Conservation (phyloP, 2,329 filamentous ascomycete species). For the Biscogniauxia sp. region DNA sequence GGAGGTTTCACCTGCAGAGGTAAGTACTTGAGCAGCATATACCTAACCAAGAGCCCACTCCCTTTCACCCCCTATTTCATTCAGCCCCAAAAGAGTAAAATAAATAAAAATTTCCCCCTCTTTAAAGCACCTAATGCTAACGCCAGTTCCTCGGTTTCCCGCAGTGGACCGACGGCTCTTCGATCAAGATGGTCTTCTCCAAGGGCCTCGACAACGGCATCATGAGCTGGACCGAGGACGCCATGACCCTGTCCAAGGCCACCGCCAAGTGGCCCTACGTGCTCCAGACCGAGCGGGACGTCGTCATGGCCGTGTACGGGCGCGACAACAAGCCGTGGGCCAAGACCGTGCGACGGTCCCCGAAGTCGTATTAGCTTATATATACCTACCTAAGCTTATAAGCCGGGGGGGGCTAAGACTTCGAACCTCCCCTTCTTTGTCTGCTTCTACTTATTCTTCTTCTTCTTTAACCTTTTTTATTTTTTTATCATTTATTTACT, state of each 20-base stretch:
- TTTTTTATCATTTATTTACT: not conserved
- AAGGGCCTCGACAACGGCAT: not conserved
- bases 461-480: not conserved
- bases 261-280: not conserved
- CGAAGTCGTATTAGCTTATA: no score
- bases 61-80: no score
- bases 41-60: no score
- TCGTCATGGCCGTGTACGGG: not conserved
- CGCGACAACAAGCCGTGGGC: not conserved
- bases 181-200: not conserved
- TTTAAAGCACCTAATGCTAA: not conserved
- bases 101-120: no score
- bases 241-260: not conserved
- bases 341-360: not conserved
- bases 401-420: not conserved
- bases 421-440: not conserved
- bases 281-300: not conserved
- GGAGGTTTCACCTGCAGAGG: not conserved
- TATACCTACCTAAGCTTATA: not conserved
- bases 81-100: no score
- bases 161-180: not conserved
- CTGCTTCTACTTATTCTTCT: not conserved
- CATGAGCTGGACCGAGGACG: not conserved
- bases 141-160: not conserved
- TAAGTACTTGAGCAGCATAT: not conserved